These are phyloP conservation scores for Decorospora gaudefroyi DNA, from an alignment of 2,329 filamentous ascomycete species.

Conservation along the genomic window DNA sequence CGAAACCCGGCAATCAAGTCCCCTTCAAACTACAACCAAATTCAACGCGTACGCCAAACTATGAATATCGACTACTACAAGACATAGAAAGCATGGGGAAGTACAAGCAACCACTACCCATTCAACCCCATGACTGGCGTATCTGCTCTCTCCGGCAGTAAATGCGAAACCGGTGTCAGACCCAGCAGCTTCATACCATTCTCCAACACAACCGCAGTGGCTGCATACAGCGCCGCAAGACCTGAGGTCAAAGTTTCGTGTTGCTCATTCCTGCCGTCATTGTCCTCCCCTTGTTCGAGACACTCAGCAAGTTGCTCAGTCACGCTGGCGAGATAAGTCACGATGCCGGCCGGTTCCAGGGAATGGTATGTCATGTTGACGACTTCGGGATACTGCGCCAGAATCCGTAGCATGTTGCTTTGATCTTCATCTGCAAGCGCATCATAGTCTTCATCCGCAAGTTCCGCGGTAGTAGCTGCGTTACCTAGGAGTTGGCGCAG, in stretches of 20 bases:
- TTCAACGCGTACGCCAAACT: no score
- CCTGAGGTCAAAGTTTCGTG: conserved; percentile 18
- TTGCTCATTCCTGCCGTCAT: conserved; percentile 5
- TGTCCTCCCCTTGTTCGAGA: conserved; percentile 26
- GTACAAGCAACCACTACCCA: no score
- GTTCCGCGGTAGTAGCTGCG: conserved; percentile 10
- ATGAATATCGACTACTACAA: not conserved
- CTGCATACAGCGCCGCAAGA: conserved; percentile 32
- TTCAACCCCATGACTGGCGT: conserved; percentile 24
- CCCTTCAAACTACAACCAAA: no score
- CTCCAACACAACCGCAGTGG: conserved; percentile 35
- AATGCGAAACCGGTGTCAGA: conserved; percentile 20
- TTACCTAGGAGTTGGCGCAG: conserved; percentile 24
- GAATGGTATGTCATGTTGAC: conserved; percentile 30
- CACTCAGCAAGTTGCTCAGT: conserved; percentile 33
- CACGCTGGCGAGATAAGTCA: conserved; percentile 36
- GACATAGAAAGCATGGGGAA: not conserved
- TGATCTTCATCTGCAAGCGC: conserved; percentile 31
- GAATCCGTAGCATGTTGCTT: conserved; percentile 32
- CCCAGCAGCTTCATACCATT: conserved; percentile 41
- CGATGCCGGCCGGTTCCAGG: conserved; percentile 35
- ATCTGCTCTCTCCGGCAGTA: conserved; percentile 29
- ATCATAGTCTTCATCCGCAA: conserved; percentile 32
- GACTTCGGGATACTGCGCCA: conserved; percentile 42
- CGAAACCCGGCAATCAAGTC: no score